Base-by-base conservation (phyloP, 768 basidiomycete genomes). In the Steccherinum ochraceum region DNA sequence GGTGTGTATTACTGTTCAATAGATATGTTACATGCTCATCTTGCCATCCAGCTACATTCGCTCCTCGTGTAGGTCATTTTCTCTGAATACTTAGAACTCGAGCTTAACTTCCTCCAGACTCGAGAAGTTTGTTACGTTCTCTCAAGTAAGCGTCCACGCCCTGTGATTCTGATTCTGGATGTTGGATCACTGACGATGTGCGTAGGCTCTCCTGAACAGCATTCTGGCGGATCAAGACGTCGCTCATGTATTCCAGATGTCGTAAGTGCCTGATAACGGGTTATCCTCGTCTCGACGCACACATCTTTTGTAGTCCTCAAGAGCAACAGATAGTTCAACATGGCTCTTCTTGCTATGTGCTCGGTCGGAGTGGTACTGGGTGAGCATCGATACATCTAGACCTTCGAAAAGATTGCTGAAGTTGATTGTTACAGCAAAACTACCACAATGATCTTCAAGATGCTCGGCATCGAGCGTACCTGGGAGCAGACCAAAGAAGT, bases 311-410 rank as follows among this genome's bases (percentile, higher is more conserved):
- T 45, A 73, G 72, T 12, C 56, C 74, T 0, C 67, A 73, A 45
- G 80, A 85, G 56, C 74, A 72, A 55, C 69, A 63, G 53, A 83
- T 85, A 12, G 75, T 84, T 18, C 75, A 83, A 43, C 75, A 84
- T 55, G 67, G 66, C 0, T 64, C 72, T 13, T 83, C 84, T 0
- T 83, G 79, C 54, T 84, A 79, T 61, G 83, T 85, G 40, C n/a
- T 55, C 11, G 56, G 83, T 0, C 69, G 84, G 21, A 84, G 83
- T 59, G 84, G 83, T 12, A 86, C 84, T 0, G 84, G 83, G 83
- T 48, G 35, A 12, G 51, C 18, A n/a, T 26, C 2, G 16, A 21
- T 24, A 40, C 19, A 23, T n/a, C 7, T 23, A 4, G 18, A 16
- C 21, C n/a, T 40, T 39, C 11, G n/a, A n/a, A n/a, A n/a, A n/a